Percentiles rank a stretch among this genome's conserved stretches.
Evolutionary conservation across 2,329 filamentous ascomycete species (phyloP).

Genomic region (Apiospora sp.): DNA sequence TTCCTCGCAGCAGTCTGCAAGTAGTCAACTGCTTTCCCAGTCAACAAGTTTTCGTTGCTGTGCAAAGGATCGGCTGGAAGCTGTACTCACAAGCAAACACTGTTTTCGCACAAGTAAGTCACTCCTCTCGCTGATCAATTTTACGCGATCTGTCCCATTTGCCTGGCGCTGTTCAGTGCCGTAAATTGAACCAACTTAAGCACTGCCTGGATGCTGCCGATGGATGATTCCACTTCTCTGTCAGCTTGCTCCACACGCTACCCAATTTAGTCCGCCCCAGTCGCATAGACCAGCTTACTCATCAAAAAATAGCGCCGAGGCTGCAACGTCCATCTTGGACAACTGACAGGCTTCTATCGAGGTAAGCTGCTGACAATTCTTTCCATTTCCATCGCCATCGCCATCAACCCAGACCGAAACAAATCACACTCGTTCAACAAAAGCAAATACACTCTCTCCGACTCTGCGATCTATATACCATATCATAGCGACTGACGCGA

Average conservation of each 20-base stretch:
- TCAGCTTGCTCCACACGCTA: background rate
- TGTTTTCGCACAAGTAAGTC: background rate
- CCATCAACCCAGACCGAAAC: background rate
- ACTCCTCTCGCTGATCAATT: background rate
- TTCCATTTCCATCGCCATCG: background rate
- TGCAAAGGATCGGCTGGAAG: background rate
- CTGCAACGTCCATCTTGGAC: slow-evolving; percentile 5
- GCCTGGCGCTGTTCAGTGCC: background rate
- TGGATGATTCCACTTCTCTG: background rate
- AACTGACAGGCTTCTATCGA: background rate
- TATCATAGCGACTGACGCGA: background rate
- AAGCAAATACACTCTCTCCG: slow-evolving; percentile 9
- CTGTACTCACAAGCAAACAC: background rate
- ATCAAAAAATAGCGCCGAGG: slow-evolving; percentile 15
- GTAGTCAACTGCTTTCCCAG: background rate
- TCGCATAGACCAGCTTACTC: background rate
- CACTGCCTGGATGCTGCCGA: background rate
- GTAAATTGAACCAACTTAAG: background rate
- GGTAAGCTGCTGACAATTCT: slow-evolving; percentile 19
- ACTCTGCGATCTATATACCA: background rate
- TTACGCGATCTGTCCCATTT: background rate
- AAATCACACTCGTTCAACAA: slow-evolving; percentile 15
- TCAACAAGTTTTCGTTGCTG: background rate
- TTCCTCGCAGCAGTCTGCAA: background rate
- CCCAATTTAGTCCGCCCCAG: background rate